Conservation (phyloP, 169 alveolate genomes). For the Besnoitia besnoiti region DNA sequence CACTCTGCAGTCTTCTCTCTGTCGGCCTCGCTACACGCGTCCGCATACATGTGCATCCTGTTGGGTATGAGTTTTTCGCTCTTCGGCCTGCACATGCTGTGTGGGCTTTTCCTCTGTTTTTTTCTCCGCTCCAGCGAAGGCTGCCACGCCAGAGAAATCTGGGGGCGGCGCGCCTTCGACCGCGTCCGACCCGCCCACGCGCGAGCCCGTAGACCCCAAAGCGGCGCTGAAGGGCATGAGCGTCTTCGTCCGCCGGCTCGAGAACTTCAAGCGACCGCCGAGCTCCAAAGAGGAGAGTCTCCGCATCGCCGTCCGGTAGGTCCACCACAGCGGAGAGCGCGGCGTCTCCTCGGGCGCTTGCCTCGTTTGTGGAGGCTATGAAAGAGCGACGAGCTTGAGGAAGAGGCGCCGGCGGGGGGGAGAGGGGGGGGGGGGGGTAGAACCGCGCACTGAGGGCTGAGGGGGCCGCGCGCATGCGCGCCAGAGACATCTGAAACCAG, state of each 20-base stretch:
- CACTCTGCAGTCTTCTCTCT: no score
- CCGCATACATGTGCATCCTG: no score
- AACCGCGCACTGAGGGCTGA: no score
- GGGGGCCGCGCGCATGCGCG: no score
- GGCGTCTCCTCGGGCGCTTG: no score
- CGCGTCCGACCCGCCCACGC: neutral
- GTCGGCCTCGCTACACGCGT: no score
- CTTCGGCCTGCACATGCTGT: neutral
- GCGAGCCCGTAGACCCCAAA: conserved; percentile 3
- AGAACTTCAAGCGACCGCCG: conserved; percentile 44
- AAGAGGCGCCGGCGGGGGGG: no score
- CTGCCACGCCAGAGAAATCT: neutral
- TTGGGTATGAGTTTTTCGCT: no score
- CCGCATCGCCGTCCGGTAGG: conserved; percentile 39
- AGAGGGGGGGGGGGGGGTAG: no score
- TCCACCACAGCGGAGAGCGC: neutral
- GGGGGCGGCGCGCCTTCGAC: neutral
- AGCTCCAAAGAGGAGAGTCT: conserved; percentile 33
- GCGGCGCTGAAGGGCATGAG: conserved; percentile 41
- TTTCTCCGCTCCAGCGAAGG: neutral
- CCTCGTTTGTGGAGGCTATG: no score
- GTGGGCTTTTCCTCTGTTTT: neutral
- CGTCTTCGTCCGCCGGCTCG: conserved; percentile 12
- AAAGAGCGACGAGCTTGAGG: no score
- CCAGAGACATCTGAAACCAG: neutral